These are phyloP conservation scores for Umbelopsis sp. DNA, from an alignment of 192 early-diverging fungal species.

Conservation along the genomic window DNA sequence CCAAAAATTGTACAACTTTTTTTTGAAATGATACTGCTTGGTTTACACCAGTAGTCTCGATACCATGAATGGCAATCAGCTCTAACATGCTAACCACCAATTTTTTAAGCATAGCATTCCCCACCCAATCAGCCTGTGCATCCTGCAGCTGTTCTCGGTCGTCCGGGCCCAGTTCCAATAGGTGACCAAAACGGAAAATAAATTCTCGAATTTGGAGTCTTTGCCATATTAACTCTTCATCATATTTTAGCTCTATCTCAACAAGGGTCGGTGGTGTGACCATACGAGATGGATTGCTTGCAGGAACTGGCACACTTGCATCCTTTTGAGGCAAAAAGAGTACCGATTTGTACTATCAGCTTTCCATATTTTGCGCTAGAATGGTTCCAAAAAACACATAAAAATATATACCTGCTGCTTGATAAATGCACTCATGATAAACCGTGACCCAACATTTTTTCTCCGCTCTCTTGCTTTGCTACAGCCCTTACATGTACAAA, in stretches of 20 bases:
- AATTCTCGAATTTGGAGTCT: slow-evolving; percentile 15
- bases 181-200: slow-evolving; percentile 1
- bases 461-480: not conserved
- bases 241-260: not conserved
- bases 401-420: not conserved
- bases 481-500: slow-evolving; percentile 13
- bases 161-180: not conserved
- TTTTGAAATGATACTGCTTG: not conserved
- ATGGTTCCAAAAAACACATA: too few relatives aligned
- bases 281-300: not conserved
- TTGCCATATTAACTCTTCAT: slow-evolving; percentile 3
- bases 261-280: not conserved
- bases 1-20: not conserved
- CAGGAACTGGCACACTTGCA: too few relatives aligned
- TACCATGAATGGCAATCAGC: not conserved
- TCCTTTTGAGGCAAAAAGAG: too few relatives aligned
- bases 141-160: slow-evolving; percentile 10
- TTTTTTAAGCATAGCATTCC: slow-evolving; percentile 6
- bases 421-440: slow-evolving; percentile 5
- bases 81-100: not conserved
- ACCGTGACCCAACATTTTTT: slow-evolving; percentile 1
- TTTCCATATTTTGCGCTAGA: too few relatives aligned
- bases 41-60: not conserved
- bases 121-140: slow-evolving; percentile 3
- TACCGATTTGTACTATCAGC: too few relatives aligned